These are phyloP conservation scores for Ambrosiella xylebori DNA, from an alignment of 2,329 filamentous ascomycete genomes.

Conservation along the genomic window DNA sequence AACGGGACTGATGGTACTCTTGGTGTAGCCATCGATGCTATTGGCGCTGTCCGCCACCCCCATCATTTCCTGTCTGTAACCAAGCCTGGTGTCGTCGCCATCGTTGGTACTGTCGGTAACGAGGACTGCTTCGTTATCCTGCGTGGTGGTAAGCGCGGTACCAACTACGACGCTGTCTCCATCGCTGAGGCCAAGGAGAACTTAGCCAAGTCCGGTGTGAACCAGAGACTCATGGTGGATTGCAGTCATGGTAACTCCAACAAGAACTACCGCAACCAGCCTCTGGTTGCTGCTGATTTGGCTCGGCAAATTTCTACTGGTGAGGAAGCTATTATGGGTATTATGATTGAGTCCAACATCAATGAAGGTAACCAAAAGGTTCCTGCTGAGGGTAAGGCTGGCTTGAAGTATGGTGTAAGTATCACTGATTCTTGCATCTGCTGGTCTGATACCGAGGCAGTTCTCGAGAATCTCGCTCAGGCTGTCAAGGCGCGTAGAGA, in stretches of 20 bases:
- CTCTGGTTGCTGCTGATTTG: slow-evolving; percentile 68
- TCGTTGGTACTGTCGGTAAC: slow-evolving; percentile 87
- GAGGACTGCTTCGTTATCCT: slow-evolving; percentile 96
- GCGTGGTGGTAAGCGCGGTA: slow-evolving; percentile 78
- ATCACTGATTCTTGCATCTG: slow-evolving; percentile 96
- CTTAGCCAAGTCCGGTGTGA: slow-evolving; percentile 55
- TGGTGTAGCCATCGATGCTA: slow-evolving; percentile 83
- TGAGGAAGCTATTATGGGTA: slow-evolving; percentile 78
- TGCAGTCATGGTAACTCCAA: slow-evolving; percentile 92
- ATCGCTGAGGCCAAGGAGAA: slow-evolving; percentile 70
- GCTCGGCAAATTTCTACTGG: slow-evolving; percentile 74
- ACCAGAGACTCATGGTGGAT: slow-evolving; percentile 81
- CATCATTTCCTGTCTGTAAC: slow-evolving; percentile 97
- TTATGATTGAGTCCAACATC: slow-evolving; percentile 98
- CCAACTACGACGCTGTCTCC: slow-evolving; percentile 79
- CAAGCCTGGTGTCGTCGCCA: slow-evolving; percentile 86
- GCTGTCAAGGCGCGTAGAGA: slow-evolving; percentile 61
- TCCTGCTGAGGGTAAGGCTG: slow-evolving; percentile 65
- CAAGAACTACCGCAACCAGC: slow-evolving; percentile 96
- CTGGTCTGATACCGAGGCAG: slow-evolving; percentile 75
- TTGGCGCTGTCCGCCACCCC: slow-evolving; percentile 76
- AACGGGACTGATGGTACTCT: slow-evolving; percentile 91
- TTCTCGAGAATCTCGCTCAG: slow-evolving; percentile 60
- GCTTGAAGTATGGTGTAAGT: slow-evolving; percentile 81
- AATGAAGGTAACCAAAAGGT: slow-evolving; percentile 90